Percentiles rank a stretch among this genome's conserved stretches.
These are phyloP conservation scores for Orbilia blumenaviensis DNA, from an alignment of 2,329 filamentous ascomycete species.

Conservation along the genomic window DNA sequence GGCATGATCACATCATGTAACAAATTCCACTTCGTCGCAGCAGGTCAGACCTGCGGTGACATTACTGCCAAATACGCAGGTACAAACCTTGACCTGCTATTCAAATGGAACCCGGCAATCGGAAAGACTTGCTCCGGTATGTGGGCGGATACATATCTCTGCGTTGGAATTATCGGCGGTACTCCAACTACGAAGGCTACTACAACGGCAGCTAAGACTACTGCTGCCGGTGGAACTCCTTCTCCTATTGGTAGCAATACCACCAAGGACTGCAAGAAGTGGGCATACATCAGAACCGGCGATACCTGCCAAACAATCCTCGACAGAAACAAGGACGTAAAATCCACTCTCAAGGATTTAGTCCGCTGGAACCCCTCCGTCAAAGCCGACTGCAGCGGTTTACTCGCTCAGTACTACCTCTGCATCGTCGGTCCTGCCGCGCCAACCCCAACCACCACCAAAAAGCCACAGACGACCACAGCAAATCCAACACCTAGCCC, in stretches of 20 bases:
- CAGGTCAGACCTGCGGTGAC: constrained; percentile 8
- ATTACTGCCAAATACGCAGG: constrained; percentile 29
- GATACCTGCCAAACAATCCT: constrained; percentile 13
- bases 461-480: not conserved
- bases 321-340: not conserved
- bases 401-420: not conserved
- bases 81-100: constrained; percentile 7
- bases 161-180: constrained; percentile 17
- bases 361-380: constrained; percentile 24
- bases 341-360: not conserved
- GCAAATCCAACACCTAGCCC: constrained; percentile 20
- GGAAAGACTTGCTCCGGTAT: constrained; percentile 9
- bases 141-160: constrained; percentile 26
- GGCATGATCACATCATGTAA: constrained; percentile 31
- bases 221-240: not conserved
- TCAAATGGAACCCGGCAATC: constrained; percentile 32
- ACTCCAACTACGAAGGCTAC: not conserved
- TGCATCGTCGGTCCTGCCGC: constrained; percentile 10
- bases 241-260: constrained; percentile 30
- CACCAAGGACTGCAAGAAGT: constrained; percentile 21
- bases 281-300: constrained; percentile 7
- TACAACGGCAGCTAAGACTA: not conserved
- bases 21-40: constrained; percentile 30
- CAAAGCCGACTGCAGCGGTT: constrained; percentile 22
- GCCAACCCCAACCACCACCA: not conserved